Base-by-base conservation (phyloP, 108 stramenopile genomes). In the Asterionellopsis glacialis region DNA sequence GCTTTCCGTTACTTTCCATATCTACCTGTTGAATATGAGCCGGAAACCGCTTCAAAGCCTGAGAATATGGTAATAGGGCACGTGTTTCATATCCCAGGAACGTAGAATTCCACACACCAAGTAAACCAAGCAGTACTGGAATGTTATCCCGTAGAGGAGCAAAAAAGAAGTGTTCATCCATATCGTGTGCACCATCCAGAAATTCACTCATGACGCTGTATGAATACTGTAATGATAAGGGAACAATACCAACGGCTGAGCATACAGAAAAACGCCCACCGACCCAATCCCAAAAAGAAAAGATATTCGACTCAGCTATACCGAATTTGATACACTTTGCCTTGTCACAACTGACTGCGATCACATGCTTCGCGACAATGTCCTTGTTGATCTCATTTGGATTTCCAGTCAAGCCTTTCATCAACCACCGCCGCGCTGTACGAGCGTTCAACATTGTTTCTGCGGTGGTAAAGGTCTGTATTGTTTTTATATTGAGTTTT, bases 1-100 rank as follows among this genome's bases (percentile, higher is more conserved):
- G 73, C 88, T 99, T 99, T 16, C 98, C 98, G 75, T 99, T 99
- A 65, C 85, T 86, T 69, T 97, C 97, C 98, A 98, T 99, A 70
- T 97, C 96, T 45, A 98, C 89, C 81, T 98, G 92, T 65, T 98
- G 98, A 27, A 99, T 94, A 71, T 96, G 88, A 11, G 95, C 88
- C 1, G 99, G 95, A 64, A 99, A 94, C 42, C 81, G 77, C 18
- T 88, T 70, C 19, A 99, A 76, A 7, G 97, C 90, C 61, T 95
- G 81, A 0, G 85, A 64, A 70, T 98, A 98, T 10, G 99, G 99
- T 24, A 99, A 69, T n/a, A 98, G 68, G 24, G 93, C 96, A 15
- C 96, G 73, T 4, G 91, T 69, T 25, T 72, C 67, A 70, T 99
- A 93, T 21, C 96, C 97, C 85, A 98, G 74, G 76, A 99, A 98